A percentile compares a stretch with the other conserved stretches of the same genome.
These are phyloP conservation scores for Globisporangium spiculum DNA, from an alignment of 352 stramenopile genomes.

Conservation along the genomic window DNA sequence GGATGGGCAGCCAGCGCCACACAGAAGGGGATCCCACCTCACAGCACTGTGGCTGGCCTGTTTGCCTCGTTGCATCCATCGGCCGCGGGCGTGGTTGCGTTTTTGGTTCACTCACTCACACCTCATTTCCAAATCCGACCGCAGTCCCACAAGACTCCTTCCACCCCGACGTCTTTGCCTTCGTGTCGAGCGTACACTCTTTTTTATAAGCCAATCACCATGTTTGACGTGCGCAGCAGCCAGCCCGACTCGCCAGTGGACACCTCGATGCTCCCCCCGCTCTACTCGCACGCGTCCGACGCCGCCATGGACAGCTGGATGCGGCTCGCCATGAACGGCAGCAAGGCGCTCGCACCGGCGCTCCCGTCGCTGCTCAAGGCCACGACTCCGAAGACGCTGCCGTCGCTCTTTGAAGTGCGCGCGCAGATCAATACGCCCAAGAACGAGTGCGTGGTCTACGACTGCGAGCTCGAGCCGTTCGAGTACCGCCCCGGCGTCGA, in stretches of 20 bases:
- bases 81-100: background rate
- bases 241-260: constrained; percentile 67
- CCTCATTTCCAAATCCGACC: constrained; percentile 23
- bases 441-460: constrained; percentile 21
- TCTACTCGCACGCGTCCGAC: constrained; percentile 42
- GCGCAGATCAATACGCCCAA: constrained; percentile 9
- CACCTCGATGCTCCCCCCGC: constrained; percentile 65
- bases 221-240: constrained; percentile 22
- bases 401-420: constrained; percentile 22
- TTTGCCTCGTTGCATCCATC: background rate
- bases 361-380: constrained; percentile 15
- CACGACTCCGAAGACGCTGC: constrained; percentile 20
- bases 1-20: background rate
- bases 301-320: constrained; percentile 14
- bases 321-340: constrained; percentile 26
- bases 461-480: constrained; percentile 67
- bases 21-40: constrained; percentile 7
- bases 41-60: background rate
- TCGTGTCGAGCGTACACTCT: background rate
- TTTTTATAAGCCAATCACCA: constrained; percentile 11
- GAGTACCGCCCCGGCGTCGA: constrained; percentile 40
- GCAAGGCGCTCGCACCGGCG: constrained; percentile 16
- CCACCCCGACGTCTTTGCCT: constrained; percentile 8
- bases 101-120: constrained; percentile 2
- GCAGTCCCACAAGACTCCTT: constrained; percentile 17